Evolutionary conservation across 768 basidiomycete genomes (phyloP), one percentile per base, ranked within the genome.

Genomic region (Hericium alpestre): DNA sequence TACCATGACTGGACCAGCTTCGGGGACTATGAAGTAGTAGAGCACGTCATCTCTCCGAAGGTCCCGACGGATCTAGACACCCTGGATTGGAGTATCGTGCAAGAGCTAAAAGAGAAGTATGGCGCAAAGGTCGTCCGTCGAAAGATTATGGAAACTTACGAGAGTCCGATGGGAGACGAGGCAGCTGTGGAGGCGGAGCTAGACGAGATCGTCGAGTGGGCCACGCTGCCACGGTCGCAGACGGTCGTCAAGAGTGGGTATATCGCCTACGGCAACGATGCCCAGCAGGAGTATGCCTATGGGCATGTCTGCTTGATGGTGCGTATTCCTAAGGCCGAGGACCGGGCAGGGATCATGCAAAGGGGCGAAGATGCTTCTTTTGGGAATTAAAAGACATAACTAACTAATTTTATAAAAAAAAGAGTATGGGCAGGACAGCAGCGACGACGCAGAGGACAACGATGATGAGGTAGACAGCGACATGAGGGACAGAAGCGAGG

Each of bases 261-360:
- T 32, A 52, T 58, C 40, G 55, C 61, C 3, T 65, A 58, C 55
- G 66, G 66, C 16, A 65, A 67, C 50, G 61, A 64, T 49, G 58
- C 60, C 11, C 9, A 18, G 8, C 10, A 58, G 13, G 53, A 39
- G n/a, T 58, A 62, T 55, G 25, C 56, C 9, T 67, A 65, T 58
- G 60, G 66, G 5, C 48, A 58, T 23, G 48, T 64, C 13, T 62
- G 56, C 48, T 32, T 67, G 38, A 67, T 71, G 56, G 61, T 83
- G 25, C 68, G n/a, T n/a, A 18, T 46, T 20, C 43, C 43, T 7
- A 32, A 32, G 27, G 27, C 27, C 27, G 27, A 32, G 5, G 27
- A 32, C 27, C 27, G 27, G 6, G 27, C 27, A 32, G 27, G 5
- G 27, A 9, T 32, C 6, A 32, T 32, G 27, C 27, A 32, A 32